Evolutionary conservation across 352 stramenopile genomes (phyloP).

Genomic region (Discostella stelligera): DNA sequence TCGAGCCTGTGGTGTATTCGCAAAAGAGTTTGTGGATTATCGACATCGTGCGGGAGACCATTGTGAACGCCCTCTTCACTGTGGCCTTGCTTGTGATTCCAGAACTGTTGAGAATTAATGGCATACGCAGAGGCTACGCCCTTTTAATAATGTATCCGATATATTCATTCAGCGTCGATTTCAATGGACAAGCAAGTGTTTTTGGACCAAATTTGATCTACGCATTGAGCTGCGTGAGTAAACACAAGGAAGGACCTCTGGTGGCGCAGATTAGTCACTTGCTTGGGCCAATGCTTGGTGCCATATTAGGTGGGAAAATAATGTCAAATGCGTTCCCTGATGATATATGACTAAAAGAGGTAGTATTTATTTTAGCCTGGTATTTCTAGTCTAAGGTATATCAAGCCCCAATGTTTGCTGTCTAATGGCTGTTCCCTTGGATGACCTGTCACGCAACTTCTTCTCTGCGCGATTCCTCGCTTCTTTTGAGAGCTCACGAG

Average conservation of each 20-base stretch:
- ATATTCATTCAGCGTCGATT: slow-evolving; percentile 52
- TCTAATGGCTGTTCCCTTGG: slow-evolving; percentile 22
- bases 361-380: not conserved
- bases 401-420: slow-evolving; percentile 37
- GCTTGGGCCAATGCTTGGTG: slow-evolving; percentile 45
- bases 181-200: slow-evolving; percentile 26
- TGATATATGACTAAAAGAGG: slow-evolving; percentile 16
- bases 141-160: slow-evolving; percentile 57
- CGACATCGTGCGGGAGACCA: slow-evolving; percentile 45
- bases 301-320: slow-evolving; percentile 49
- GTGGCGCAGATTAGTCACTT: slow-evolving; percentile 25
- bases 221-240: slow-evolving; percentile 24
- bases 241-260: slow-evolving; percentile 19
- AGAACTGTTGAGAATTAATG: slow-evolving; percentile 57
- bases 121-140: slow-evolving; percentile 34
- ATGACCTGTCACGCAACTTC: slow-evolving; percentile 28
- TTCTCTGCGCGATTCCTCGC: slow-evolving; percentile 41
- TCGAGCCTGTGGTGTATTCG: slow-evolving; percentile 34
- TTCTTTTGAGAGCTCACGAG: slow-evolving; percentile 48
- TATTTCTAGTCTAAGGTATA: slow-evolving; percentile 8
- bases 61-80: slow-evolving; percentile 42
- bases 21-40: slow-evolving; percentile 32
- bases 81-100: slow-evolving; percentile 55
- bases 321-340: slow-evolving; percentile 62
- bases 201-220: slow-evolving; percentile 57